Evolutionary conservation across 1,284 basidiomycete species (phyloP), one percentile per base, ranked within the genome.

Genomic region (Lentinus polychrous): DNA sequence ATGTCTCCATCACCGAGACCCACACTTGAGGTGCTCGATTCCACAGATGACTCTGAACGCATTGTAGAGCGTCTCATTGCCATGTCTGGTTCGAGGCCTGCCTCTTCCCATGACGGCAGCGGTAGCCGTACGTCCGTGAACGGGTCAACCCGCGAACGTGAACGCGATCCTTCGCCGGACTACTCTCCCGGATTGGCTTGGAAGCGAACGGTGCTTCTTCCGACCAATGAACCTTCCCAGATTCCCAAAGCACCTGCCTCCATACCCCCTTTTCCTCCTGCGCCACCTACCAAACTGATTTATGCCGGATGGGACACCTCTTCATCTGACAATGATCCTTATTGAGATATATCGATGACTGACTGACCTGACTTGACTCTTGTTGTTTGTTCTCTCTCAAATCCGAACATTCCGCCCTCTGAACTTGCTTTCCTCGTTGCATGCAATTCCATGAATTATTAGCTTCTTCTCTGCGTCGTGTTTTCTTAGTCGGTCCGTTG

Each of bases 161-260:
- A 49, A 45, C 27, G 35, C n/a, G 39, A 43, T 18, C 44, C 45
- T 5, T 27, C 45, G 3, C 43, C 52, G 3, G 54, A 59, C 43
- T 57, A 52, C 43, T 56, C 62, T 15, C 62, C 65, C 37, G 63
- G 68, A 46, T 63, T 64, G 52, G 66, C 67, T 31, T 71, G 71
- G 69, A 72, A 72, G 53, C 66, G 65, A 23, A 64, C 65, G 10
- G 60, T 52, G 42, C 56, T 62, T 62, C 57, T 65, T 59, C 69
- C 60, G 53, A 66, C 59, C 36, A 54, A 59, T 35, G 64, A 63
- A 55, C 62, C 63, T 18, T 64, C 59, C 60, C 64, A 65, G 58
- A 63, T 61, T 57, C 67, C 54, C 60, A 72, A 63, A 59, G 60
- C 64, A 40, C 38, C 32, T 12, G 23, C 17, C 17, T 20, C 32